Percentiles rank a stretch among this genome's conserved stretches.
These are phyloP conservation scores for Baorangia bicolor DNA, from an alignment of 768 basidiomycete genomes.

Conservation along the genomic window DNA sequence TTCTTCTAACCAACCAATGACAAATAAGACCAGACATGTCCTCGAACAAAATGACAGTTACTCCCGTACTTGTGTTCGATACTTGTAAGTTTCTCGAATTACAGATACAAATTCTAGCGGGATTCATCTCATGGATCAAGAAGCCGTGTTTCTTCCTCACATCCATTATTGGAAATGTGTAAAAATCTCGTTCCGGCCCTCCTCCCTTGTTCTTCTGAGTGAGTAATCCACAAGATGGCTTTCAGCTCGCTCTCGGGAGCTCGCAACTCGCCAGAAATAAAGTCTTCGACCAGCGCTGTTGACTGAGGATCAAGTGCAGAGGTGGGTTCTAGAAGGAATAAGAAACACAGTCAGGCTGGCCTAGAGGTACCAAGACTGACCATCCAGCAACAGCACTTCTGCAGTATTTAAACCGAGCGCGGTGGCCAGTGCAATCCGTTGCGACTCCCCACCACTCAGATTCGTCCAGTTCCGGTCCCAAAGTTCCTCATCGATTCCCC, in stretches of 20 bases:
- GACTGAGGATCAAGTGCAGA: constrained; percentile 79
- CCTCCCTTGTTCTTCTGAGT: constrained; percentile 76
- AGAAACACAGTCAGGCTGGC: neutral
- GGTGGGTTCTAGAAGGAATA: constrained; percentile 66
- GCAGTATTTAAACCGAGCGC: constrained; percentile 72
- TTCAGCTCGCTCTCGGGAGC: constrained; percentile 52
- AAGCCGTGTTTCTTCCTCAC: constrained; percentile 38
- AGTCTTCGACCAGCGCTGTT: constrained; percentile 63
- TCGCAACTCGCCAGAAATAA: constrained; percentile 51
- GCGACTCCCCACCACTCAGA: constrained; percentile 84
- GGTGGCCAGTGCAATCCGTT: constrained; percentile 77
- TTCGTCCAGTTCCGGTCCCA: constrained; percentile 82
- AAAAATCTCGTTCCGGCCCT: constrained; percentile 73
- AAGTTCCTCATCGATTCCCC: constrained; percentile 65
- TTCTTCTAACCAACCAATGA: neutral
- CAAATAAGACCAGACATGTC: neutral
- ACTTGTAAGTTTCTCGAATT: too few relatives aligned
- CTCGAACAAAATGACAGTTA: too few relatives aligned
- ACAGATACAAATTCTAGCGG: neutral
- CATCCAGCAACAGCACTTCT: constrained; percentile 78
- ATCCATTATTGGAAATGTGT: constrained; percentile 44
- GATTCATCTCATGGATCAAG: constrained; percentile 24
- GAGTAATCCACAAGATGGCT: constrained; percentile 86
- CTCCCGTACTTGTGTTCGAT: too few relatives aligned
- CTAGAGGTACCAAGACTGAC: constrained; percentile 39